These are phyloP conservation scores for Babesia sp. DNA, from an alignment of 169 alveolate genomes.

Conservation along the genomic window DNA sequence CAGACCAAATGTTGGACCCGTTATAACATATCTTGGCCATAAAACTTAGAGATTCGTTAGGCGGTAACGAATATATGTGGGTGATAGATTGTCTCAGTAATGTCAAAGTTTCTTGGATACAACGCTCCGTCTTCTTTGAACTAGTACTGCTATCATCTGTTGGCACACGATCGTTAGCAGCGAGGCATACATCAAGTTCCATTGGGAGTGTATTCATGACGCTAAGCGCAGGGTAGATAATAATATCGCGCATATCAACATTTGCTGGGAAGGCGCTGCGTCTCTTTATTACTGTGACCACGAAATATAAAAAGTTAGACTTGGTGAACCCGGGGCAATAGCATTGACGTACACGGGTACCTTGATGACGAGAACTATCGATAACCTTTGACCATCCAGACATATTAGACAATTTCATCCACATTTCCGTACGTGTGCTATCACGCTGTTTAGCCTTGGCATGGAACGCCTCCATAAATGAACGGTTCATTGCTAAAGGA, in stretches of 20 bases:
- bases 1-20: constrained; percentile 46
- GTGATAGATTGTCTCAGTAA: constrained; percentile 45
- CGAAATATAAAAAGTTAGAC: constrained; percentile 73
- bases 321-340: constrained; percentile 53
- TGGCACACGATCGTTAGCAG: constrained; percentile 42
- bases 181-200: constrained; percentile 70
- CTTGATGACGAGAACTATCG: constrained; percentile 53
- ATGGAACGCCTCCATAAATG: constrained; percentile 22
- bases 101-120: constrained; percentile 23
- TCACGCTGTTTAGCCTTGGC: background rate
- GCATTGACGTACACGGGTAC: constrained; percentile 64
- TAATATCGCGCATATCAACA: constrained; percentile 71
- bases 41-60: constrained; percentile 53
- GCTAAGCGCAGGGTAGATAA: constrained; percentile 81
- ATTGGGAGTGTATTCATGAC: constrained; percentile 80
- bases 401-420: constrained; percentile 45
- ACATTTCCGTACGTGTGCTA: background rate
- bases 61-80: constrained; percentile 65
- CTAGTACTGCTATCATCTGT: background rate
- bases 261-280: constrained; percentile 83
- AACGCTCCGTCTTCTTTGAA: constrained; percentile 1
- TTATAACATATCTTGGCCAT: constrained; percentile 27
- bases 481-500: constrained; percentile 28
- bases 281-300: constrained; percentile 72
- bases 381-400: constrained; percentile 65